Percentiles rank a stretch among this genome's conserved stretches.
These are phyloP conservation scores for Solanum pennellii DNA, from an alignment of 257 asterid species.

Conservation along the genomic window DNA sequence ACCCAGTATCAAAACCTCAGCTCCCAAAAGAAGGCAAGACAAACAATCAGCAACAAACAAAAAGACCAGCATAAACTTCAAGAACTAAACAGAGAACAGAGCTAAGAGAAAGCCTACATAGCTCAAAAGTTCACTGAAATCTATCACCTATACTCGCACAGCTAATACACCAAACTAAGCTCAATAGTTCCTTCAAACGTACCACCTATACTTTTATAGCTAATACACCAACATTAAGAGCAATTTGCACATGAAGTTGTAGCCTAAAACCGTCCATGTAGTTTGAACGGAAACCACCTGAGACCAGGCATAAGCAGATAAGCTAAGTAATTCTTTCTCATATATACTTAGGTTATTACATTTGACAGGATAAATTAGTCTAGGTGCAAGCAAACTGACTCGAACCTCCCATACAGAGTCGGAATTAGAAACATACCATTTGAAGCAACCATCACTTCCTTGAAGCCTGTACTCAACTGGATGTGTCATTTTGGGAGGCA, in stretches of 20 bases:
- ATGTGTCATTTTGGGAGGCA: slow-evolving; percentile 90
- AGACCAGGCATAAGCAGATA: not conserved
- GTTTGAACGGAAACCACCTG: not conserved
- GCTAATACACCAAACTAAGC: not conserved
- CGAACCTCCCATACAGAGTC: not conserved
- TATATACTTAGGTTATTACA: not conserved
- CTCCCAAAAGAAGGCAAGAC: not conserved
- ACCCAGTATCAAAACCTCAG: not conserved
- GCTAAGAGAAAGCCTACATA: not conserved
- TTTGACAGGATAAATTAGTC: not conserved
- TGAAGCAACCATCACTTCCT: slow-evolving; percentile 96
- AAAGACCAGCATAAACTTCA: not conserved
- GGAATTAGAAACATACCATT: slow-evolving; percentile 34
- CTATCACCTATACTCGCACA: not conserved
- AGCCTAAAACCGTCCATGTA: not conserved
- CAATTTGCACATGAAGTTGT: not conserved
- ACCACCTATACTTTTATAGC: not conserved
- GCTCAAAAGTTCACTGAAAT: not conserved
- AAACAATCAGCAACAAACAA: not conserved
- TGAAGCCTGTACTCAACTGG: slow-evolving; percentile 87
- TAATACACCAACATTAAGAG: not conserved
- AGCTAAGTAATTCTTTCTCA: not conserved
- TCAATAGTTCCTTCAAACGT: not conserved
- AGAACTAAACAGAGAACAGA: not conserved
- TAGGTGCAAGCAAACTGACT: not conserved